Percentiles rank a stretch among this genome's conserved stretches.
These are phyloP conservation scores for Nothomitra cinnamomea DNA, from an alignment of 2,329 filamentous ascomycete genomes.

Conservation along the genomic window DNA sequence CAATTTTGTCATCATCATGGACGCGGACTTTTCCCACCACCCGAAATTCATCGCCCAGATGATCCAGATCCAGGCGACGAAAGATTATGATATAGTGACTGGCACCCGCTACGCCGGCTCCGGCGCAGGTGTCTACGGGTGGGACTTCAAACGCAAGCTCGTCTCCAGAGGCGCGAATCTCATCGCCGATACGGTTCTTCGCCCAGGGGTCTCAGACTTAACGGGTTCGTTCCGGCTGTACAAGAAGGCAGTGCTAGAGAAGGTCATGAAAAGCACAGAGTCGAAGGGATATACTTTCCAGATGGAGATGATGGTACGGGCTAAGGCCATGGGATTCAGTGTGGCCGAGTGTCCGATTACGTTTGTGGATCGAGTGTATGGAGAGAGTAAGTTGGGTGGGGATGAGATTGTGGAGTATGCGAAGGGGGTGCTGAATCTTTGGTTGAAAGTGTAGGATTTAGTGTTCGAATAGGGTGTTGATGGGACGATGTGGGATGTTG, in stretches of 20 bases:
- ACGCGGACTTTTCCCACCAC: slow-evolving; percentile 97
- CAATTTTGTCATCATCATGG: slow-evolving; percentile 99
- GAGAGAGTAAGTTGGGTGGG: slow-evolving; percentile 84
- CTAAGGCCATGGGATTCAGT: slow-evolving; percentile 86
- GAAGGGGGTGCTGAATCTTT: slow-evolving; percentile 64
- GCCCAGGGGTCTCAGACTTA: slow-evolving; percentile 86
- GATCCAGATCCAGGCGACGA: slow-evolving; percentile 57
- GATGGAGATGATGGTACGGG: slow-evolving; percentile 99
- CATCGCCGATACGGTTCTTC: slow-evolving; percentile 84
- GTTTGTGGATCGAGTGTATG: slow-evolving; percentile 90
- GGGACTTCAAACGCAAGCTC: slow-evolving; percentile 77
- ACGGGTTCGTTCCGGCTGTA: slow-evolving; percentile 92
- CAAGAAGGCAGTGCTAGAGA: slow-evolving; percentile 76
- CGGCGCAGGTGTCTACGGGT: slow-evolving; percentile 68
- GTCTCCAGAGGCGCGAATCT: slow-evolving; percentile 80
- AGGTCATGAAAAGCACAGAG: slow-evolving; percentile 78
- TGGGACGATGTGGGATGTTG: neutral
- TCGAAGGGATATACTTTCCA: slow-evolving; percentile 98
- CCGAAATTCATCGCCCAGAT: slow-evolving; percentile 97
- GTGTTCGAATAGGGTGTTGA: no score
- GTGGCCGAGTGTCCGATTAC: slow-evolving; percentile 92
- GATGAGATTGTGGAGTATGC: slow-evolving; percentile 95
- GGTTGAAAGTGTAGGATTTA: slow-evolving; percentile 54
- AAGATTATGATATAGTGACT: slow-evolving; percentile 88
- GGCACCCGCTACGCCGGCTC: slow-evolving; percentile 84